Percentiles rank a stretch among this genome's conserved stretches.
Conservation (phyloP, 164 flowering plant genomes). For the Amborella trichopoda region DNA sequence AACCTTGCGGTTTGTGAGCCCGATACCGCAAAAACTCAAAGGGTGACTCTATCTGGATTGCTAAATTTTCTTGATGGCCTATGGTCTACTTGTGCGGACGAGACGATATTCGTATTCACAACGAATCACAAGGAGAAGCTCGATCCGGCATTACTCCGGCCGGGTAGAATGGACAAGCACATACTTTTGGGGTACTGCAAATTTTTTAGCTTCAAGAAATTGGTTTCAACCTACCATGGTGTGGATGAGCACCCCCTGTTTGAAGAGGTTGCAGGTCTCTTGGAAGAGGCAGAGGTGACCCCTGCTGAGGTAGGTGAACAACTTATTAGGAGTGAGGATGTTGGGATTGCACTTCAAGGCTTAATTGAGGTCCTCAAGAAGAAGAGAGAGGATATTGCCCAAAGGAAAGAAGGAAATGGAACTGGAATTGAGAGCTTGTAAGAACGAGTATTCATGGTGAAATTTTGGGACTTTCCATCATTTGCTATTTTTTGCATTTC, state of each 20-base stretch:
- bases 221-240: constrained; percentile 29
- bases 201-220: constrained; percentile 26
- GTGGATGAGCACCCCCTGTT: constrained; percentile 18
- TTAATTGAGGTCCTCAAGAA: constrained; percentile 21
- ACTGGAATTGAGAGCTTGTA: no score
- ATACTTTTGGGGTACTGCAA: constrained; percentile 45
- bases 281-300: constrained; percentile 16
- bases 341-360: constrained; percentile 26
- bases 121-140: constrained; percentile 33
- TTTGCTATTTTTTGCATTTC: no score
- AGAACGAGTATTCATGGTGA: no score
- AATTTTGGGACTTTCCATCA: no score
- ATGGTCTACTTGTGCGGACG: constrained; percentile 43
- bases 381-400: constrained; percentile 11
- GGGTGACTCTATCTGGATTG: constrained; percentile 34
- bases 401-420: neutral
- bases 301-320: constrained; percentile 62
- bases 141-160: constrained; percentile 33
- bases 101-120: constrained; percentile 37
- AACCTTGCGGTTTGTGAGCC: neutral
- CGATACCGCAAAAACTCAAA: no score
- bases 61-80: constrained; percentile 31
- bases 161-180: constrained; percentile 42
- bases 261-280: constrained; percentile 13
- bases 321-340: constrained; percentile 38